These are phyloP conservation scores for Globomyces sp. DNA, from an alignment of 371 early-diverging fungal species.

Conservation along the genomic window DNA sequence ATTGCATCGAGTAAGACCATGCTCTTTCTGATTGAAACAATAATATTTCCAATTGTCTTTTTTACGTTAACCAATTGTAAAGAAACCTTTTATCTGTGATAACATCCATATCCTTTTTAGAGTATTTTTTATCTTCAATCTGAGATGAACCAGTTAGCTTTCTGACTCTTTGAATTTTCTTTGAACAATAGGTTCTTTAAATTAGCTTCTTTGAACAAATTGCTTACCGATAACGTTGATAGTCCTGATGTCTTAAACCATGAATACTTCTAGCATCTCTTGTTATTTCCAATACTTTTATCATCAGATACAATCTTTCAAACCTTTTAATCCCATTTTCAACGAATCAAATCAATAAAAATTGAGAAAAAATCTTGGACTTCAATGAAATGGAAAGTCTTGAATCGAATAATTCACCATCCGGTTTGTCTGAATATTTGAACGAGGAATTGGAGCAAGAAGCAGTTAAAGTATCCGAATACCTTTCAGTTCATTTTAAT, in stretches of 20 bases:
- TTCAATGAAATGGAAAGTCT: too few species aligned
- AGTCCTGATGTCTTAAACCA: constrained; percentile 81
- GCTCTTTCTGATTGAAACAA: constrained; percentile 57
- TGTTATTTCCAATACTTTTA: constrained; percentile 22
- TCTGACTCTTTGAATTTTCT: neutral
- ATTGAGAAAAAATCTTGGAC: too few species aligned
- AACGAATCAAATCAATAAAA: too few species aligned
- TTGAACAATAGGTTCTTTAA: constrained; percentile 39
- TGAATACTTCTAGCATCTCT: constrained; percentile 72
- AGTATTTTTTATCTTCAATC: neutral
- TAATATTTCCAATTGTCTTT: neutral
- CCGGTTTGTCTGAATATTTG: too few species aligned
- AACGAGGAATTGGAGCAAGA: too few species aligned
- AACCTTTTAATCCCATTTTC: too few species aligned
- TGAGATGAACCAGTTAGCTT: neutral
- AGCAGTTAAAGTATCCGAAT: too few species aligned
- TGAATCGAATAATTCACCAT: too few species aligned
- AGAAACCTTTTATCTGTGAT: constrained; percentile 21
- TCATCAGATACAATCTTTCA: constrained; percentile 20
- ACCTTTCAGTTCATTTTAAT: too few species aligned
- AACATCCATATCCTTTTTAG: neutral
- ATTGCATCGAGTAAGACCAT: constrained; percentile 79
- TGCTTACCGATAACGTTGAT: constrained; percentile 57
- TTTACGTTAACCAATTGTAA: neutral
- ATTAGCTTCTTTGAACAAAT: too few species aligned